A percentile compares a stretch with the other conserved stretches of the same genome.
phyloP scores from a whole-genome alignment of 805 yeast species.

The Wickerhamiella dianesei region DNA sequence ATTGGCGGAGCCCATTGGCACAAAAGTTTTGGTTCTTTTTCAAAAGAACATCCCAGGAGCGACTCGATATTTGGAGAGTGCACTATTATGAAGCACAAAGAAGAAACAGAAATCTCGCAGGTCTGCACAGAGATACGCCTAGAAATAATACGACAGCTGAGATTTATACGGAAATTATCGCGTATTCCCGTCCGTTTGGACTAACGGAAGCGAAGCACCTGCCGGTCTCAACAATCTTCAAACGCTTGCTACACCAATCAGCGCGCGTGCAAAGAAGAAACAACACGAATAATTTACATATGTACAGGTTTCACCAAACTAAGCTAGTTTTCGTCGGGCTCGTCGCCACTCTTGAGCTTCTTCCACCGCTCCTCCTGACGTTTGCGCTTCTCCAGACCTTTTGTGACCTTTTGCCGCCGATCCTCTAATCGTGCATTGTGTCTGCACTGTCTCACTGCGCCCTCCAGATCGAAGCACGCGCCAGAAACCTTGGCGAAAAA shows the following conservation, averaged over 20 bases:
- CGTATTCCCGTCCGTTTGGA: too few relatives aligned
- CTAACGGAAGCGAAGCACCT: too few relatives aligned
- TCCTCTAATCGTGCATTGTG: constrained; percentile 63
- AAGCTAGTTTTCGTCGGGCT: constrained; percentile 37
- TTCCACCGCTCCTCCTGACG: constrained; percentile 44
- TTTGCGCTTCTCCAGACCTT: constrained; percentile 44
- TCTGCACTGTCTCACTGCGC: constrained; percentile 63
- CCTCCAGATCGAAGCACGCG: constrained; percentile 70
- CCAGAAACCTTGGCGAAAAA: constrained; percentile 64
- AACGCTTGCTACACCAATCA: too few relatives aligned
- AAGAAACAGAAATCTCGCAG: too few relatives aligned
- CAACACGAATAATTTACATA: too few relatives aligned
- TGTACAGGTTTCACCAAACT: neutral
- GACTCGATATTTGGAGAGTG: too few relatives aligned
- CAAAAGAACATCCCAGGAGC: too few relatives aligned
- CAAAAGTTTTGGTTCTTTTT: neutral
- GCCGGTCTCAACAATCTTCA: too few relatives aligned
- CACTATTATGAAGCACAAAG: too few relatives aligned
- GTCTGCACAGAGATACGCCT: too few relatives aligned
- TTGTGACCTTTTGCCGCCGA: constrained; percentile 33
- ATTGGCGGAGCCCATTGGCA: neutral
- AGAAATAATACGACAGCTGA: neutral
- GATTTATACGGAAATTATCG: neutral
- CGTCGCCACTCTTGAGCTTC: constrained; percentile 44
- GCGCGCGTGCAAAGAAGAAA: too few relatives aligned